Percentiles rank a stretch among this genome's conserved stretches.
phyloP scores from a whole-genome alignment of 192 early-diverging fungal genomes.

The Phycomyces nitens region DNA sequence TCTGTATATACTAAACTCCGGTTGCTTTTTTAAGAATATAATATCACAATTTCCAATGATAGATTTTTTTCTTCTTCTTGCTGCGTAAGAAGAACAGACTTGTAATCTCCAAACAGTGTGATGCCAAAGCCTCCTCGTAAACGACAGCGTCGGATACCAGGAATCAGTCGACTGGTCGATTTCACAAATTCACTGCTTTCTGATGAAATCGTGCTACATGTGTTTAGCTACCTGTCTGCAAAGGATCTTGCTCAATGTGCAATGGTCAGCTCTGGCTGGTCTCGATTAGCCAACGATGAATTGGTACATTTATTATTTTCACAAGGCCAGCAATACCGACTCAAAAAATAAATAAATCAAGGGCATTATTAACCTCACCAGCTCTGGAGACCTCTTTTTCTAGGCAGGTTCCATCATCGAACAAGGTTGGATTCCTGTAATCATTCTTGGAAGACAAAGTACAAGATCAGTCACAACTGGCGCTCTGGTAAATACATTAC shows the following conservation, averaged over 20 bases:
- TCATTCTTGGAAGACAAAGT: conserved; percentile 40
- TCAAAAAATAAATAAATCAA: no score
- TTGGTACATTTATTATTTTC: conserved; percentile 23
- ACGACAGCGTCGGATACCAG: background rate
- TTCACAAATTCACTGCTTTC: conserved; percentile 29
- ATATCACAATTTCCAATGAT: no score
- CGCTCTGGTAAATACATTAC: conserved; percentile 37
- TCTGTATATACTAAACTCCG: no score
- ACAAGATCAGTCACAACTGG: conserved; percentile 50
- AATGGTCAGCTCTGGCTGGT: conserved; percentile 37
- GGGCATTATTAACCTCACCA: conserved; percentile 7
- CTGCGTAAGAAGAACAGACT: no score
- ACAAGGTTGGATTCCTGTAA: conserved; percentile 1
- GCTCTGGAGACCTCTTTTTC: conserved; percentile 49
- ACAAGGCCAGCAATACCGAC: no score
- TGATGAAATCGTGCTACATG: conserved; percentile 44
- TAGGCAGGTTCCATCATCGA: conserved; percentile 30
- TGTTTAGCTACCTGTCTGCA: conserved; percentile 39
- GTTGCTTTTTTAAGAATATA: no score
- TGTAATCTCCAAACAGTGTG: no score
- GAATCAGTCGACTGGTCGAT: background rate
- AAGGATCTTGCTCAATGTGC: conserved; percentile 37
- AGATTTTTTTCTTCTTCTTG: no score
- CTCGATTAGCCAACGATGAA: conserved; percentile 40
- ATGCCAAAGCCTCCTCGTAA: background rate